Percentiles rank a stretch among this genome's conserved stretches.
Evolutionary conservation across 2,329 filamentous ascomycete genomes (phyloP).

Genomic region (Colletotrichum lini): DNA sequence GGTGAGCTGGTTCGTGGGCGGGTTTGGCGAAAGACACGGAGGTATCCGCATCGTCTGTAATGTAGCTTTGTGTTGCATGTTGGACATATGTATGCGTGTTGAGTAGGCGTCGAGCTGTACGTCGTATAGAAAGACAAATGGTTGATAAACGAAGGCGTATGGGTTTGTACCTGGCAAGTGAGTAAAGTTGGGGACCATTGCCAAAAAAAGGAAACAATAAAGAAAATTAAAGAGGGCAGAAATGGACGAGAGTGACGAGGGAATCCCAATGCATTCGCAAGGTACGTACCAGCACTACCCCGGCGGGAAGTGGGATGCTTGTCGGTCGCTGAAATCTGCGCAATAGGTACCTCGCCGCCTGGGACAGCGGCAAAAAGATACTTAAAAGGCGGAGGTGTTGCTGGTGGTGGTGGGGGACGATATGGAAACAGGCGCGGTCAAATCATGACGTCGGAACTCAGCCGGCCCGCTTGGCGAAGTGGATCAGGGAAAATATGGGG

Average conservation of each 20-base stretch:
- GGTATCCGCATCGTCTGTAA: not conserved
- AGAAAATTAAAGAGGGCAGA: too few species aligned
- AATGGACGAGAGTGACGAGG: too few species aligned
- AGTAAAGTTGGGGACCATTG: too few species aligned
- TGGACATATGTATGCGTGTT: not conserved
- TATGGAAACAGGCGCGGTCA: not conserved
- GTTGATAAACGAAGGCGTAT: too few species aligned
- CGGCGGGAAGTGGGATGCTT: too few species aligned
- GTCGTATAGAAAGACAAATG: too few species aligned
- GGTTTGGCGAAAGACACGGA: slow-evolving; percentile 16
- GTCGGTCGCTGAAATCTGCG: too few species aligned
- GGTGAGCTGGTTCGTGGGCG: slow-evolving; percentile 1
- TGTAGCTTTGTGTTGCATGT: not conserved
- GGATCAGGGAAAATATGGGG: not conserved
- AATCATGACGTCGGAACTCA: slow-evolving; percentile 38
- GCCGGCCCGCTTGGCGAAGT: slow-evolving; percentile 32
- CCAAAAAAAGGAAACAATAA: rapidly evolving
- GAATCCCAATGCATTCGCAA: too few species aligned
- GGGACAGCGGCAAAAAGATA: not conserved
- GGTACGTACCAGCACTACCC: too few species aligned
- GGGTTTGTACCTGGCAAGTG: too few species aligned
- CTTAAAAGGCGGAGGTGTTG: rapidly evolving
- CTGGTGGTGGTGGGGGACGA: not conserved
- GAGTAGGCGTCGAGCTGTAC: too few species aligned
- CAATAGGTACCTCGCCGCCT: too few species aligned